Percentiles rank a stretch among this genome's conserved stretches.
These are phyloP conservation scores for Aspergillus affinis DNA, from an alignment of 495 filamentous ascomycete species.

Conservation along the genomic window DNA sequence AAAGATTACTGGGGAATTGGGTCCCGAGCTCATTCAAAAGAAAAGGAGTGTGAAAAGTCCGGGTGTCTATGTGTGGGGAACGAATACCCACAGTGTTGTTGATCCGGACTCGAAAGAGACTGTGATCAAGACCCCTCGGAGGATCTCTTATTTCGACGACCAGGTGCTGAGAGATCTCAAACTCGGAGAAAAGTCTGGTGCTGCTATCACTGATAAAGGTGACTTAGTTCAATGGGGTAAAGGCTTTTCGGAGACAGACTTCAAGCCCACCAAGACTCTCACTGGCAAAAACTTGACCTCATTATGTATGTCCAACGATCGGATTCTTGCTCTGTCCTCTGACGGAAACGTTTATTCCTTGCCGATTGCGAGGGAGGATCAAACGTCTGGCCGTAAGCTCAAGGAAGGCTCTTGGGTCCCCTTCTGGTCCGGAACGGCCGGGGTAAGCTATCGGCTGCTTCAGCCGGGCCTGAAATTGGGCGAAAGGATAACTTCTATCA, in stretches of 20 bases:
- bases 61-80: constrained; percentile 91
- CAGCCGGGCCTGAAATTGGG: constrained; percentile 67
- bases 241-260: constrained; percentile 61
- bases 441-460: constrained; percentile 68
- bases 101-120: constrained; percentile 79
- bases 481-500: constrained; percentile 73
- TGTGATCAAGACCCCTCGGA: constrained; percentile 74
- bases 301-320: constrained; percentile 72
- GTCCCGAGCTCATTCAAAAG: constrained; percentile 78
- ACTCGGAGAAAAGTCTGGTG: constrained; percentile 79
- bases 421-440: constrained; percentile 60
- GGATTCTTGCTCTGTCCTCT: constrained; percentile 75
- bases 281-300: constrained; percentile 76
- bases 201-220: constrained; percentile 82
- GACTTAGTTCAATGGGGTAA: constrained; percentile 91
- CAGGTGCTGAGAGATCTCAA: constrained; percentile 84
- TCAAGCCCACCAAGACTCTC: constrained; percentile 66
- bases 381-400: constrained; percentile 59
- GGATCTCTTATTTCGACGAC: constrained; percentile 82
- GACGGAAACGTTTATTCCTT: constrained; percentile 84
- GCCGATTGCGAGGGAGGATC: constrained; percentile 71
- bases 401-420: constrained; percentile 71
- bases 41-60: constrained; percentile 87
- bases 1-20: constrained; percentile 56
- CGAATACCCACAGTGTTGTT: constrained; percentile 79